phyloP scores from a whole-genome alignment of 2,329 filamentous ascomycete species.

The Exophiala spinifera region DNA sequence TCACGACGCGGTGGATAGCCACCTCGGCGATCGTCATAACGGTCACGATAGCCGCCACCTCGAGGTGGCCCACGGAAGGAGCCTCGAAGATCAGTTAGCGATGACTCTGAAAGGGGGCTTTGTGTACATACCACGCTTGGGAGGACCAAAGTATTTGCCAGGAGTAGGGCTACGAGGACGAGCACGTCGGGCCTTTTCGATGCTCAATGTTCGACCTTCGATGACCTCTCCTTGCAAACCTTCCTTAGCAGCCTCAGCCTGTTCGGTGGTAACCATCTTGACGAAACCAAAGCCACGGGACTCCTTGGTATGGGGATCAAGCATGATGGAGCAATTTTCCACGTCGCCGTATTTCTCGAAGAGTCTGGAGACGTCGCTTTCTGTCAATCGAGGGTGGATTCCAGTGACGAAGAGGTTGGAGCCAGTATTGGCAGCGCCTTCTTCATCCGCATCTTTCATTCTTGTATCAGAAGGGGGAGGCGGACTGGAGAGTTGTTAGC shows the following conservation, averaged over 20 bases:
- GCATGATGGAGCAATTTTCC: constrained; percentile 99
- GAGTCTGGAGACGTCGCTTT: constrained; percentile 86
- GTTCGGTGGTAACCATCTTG: constrained; percentile 94
- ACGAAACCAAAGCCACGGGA: constrained; percentile 98
- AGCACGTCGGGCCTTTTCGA: constrained; percentile 96
- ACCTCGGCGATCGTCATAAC: constrained; percentile 54
- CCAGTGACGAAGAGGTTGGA: constrained; percentile 99
- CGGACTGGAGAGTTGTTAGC: constrained; percentile 37
- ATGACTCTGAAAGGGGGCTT: constrained; percentile 5
- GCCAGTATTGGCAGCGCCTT: constrained; percentile 82
- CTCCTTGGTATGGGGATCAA: constrained; percentile 96
- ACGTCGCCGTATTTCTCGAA: constrained; percentile 99
- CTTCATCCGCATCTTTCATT: constrained; percentile 51
- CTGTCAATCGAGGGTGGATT: constrained; percentile 87
- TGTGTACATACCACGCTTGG: constrained; percentile 78
- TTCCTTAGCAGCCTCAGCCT: constrained; percentile 95
- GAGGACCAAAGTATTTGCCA: constrained; percentile 98
- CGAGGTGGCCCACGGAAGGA: constrained; percentile 39
- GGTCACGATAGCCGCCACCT: constrained; percentile 36
- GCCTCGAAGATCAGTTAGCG: constrained; percentile 13
- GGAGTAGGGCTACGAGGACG: constrained; percentile 93
- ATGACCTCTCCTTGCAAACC: constrained; percentile 92
- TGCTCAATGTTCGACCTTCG: constrained; percentile 92
- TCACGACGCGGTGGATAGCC: constrained; percentile 44
- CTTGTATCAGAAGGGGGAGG: constrained; percentile 46